Base-by-base conservation (phyloP, 148 eudicot genomes). In the Gaultheria prostrata region DNA sequence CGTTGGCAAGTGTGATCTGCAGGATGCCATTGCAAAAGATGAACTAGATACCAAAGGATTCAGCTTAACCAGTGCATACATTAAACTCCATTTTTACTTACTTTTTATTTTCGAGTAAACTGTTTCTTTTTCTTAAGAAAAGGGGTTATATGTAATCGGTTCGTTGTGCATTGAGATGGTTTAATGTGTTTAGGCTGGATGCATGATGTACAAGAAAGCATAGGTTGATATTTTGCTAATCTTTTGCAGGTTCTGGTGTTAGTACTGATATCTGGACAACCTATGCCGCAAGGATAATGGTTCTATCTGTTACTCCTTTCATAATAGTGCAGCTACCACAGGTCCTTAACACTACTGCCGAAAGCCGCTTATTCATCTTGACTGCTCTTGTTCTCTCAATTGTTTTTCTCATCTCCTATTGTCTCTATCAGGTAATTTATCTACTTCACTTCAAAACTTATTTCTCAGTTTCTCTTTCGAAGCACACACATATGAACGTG, bases 261-360 rank as follows among this genome's bases (percentile, higher is more conserved):
- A 77, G 84, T 33, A 87, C 89, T 74, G 92, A 90, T 85, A 84
- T 86, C 24, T 90, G 92, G 92, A 90, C 92, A 33, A 86, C 89
- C 84, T 89, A 90, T 82, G 87, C 89, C 67, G 91, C 88, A 59
- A 89, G 80, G 81, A 90, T 90, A 54, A 90, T 90, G 92, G 89
- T 83, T 63, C 54, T 86, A 72, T 90, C 91, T 78, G 86, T 90
- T 35, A 15, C 83, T 11, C 92, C 92, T 0, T 89, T 87, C 76
- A 26, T 89, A 21, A 83, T 89, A 81, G 92, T 90, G 61, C 92
- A 90, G 59, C 70, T 90, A 54, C 91, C 91, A 30, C 90, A 83
- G 78, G 33, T 86, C 45, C 49, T 90, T 48, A 65, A 50, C 67
- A 82, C 85, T 39, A 80, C 83, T 78, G 84, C 90, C 4, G 90